A percentile compares a stretch with the other conserved stretches of the same genome.
These are phyloP conservation scores for Jamesozyma rosinii DNA, from an alignment of 805 yeast species.

Conservation along the genomic window DNA sequence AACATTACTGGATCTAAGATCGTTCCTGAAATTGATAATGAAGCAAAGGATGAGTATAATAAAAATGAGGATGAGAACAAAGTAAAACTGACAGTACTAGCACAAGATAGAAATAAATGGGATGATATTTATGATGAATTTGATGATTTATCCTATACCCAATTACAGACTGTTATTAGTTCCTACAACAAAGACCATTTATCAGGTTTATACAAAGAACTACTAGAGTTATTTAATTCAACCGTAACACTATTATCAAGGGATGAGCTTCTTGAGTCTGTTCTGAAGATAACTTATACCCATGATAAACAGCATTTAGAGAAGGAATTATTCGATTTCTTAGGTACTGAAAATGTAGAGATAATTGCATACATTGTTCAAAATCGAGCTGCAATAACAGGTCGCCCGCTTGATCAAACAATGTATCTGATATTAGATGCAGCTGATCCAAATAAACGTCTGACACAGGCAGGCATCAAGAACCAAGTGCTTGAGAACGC, in stretches of 20 bases:
- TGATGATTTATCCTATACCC: conserved; percentile 23
- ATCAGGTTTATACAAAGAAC: conserved; percentile 12
- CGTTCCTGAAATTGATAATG: conserved; percentile 27
- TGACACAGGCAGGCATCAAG: conserved; percentile 49
- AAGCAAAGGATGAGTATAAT: conserved; percentile 16
- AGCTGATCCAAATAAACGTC: conserved; percentile 25
- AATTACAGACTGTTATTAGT: conserved; percentile 15
- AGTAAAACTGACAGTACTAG: conserved; percentile 25
- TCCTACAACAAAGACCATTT: conserved; percentile 9
- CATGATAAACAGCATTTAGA: conserved; percentile 54
- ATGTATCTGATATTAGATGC: conserved; percentile 14
- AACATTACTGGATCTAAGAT: conserved; percentile 11
- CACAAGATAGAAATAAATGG: conserved; percentile 34
- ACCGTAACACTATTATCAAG: conserved; percentile 26
- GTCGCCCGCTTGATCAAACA: conserved; percentile 14
- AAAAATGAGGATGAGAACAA: conserved; percentile 28
- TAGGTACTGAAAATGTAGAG: conserved; percentile 84
- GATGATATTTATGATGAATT: conserved; percentile 32
- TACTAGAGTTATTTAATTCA: conserved; percentile 11
- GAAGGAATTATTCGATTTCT: conserved; percentile 60
- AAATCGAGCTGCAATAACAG: conserved; percentile 9
- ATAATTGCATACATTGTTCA: conserved; percentile 43
- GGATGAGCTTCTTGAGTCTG: conserved; percentile 28
- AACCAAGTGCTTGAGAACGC: conserved; percentile 45
- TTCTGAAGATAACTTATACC: conserved; percentile 23